Percentiles rank a stretch among this genome's conserved stretches.
Evolutionary conservation across 441 rosid genomes (phyloP).

Genomic region (Omphalea diandra): DNA sequence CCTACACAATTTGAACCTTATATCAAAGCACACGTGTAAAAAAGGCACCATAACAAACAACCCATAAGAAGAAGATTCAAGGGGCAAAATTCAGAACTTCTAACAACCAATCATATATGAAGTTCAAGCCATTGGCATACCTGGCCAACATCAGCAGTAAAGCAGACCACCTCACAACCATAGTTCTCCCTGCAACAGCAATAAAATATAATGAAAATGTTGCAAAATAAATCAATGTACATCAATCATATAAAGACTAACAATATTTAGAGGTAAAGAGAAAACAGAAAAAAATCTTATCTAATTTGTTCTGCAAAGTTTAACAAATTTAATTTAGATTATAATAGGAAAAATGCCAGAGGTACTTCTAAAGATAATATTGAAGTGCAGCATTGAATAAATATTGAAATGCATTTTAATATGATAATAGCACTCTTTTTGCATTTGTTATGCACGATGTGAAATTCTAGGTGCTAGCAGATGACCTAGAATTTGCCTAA

Average conservation of each 20-base stretch:
- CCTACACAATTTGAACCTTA: constrained; percentile 43
- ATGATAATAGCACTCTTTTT: not conserved
- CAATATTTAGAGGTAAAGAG: not conserved
- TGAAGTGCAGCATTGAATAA: not conserved
- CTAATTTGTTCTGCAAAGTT: not conserved
- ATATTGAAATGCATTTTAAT: not conserved
- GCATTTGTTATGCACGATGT: not conserved
- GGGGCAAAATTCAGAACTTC: not conserved
- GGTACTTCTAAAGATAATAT: not conserved
- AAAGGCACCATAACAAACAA: not conserved
- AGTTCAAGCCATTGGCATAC: constrained; percentile 35
- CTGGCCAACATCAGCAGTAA: constrained; percentile 98
- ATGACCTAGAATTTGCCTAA: not conserved
- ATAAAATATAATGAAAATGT: not conserved
- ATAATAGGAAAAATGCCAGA: not conserved
- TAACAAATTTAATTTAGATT: not conserved
- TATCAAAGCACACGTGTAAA: constrained; percentile 12
- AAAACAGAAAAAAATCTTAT: not conserved
- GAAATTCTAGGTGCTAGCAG: not conserved
- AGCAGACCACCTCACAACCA: constrained; percentile 98
- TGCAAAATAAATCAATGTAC: not conserved
- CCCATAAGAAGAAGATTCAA: not conserved
- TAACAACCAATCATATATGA: not conserved
- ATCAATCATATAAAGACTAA: not conserved
- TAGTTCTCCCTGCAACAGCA: constrained; percentile 68